Evolutionary conservation across 129 eudicot species (phyloP).

Genomic region (Flaveria ramosissima): DNA sequence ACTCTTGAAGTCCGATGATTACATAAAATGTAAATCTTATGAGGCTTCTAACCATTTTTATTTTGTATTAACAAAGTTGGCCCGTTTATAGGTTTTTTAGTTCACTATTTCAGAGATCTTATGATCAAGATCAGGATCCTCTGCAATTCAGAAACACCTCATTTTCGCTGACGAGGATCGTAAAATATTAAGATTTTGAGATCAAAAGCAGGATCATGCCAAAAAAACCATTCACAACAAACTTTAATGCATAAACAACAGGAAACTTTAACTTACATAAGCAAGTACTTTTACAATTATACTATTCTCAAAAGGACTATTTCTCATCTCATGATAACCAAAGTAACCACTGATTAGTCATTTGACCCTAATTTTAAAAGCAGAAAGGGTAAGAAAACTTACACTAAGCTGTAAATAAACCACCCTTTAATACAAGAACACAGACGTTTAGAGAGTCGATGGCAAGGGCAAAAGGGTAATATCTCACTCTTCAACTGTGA

Average conservation of each 20-base stretch:
- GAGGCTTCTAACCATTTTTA: too few species aligned
- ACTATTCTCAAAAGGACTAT: conserved; percentile 31
- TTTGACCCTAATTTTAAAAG: conserved; percentile 2
- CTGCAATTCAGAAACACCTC: neutral
- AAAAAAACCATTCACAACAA: conserved; percentile 18
- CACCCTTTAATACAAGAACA: conserved; percentile 25
- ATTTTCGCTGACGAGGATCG: neutral
- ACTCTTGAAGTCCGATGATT: neutral
- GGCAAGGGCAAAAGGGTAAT: conserved; percentile 28
- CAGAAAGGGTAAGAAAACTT: conserved; percentile 24
- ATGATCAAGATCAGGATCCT: neutral
- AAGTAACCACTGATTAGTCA: conserved; percentile 1
- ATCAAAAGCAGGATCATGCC: conserved; percentile 5
- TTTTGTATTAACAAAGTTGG: neutral
- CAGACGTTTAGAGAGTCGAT: conserved; percentile 11
- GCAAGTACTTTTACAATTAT: conserved; percentile 23
- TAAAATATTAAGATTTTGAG: neutral
- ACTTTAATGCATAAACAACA: conserved; percentile 36
- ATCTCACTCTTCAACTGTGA: conserved; percentile 47
- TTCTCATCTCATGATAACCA: conserved; percentile 29
- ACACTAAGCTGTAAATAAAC: conserved; percentile 21
- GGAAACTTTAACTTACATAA: conserved; percentile 25
- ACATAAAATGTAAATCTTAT: neutral
- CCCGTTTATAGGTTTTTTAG: neutral
- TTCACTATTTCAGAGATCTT: neutral